phyloP scores from a whole-genome alignment of 106 monocot species.

The Allium cepa region DNA sequence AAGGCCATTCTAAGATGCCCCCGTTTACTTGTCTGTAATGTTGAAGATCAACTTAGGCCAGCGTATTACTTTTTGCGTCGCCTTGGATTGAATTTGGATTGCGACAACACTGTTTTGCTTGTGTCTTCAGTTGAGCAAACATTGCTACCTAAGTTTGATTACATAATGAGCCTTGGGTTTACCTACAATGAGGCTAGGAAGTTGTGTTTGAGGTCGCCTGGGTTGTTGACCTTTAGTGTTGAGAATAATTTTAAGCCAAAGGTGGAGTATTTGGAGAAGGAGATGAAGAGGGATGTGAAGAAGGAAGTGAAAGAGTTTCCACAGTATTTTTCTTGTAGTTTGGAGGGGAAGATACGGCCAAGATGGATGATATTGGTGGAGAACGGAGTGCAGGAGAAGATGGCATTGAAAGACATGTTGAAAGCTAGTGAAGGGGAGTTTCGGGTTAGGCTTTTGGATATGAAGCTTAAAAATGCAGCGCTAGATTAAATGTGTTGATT shows the following conservation, averaged over 20 bases:
- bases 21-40: slow-evolving; percentile 55
- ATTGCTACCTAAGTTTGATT: slow-evolving; percentile 70
- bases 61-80: slow-evolving; percentile 63
- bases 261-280: slow-evolving; percentile 34
- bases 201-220: slow-evolving; percentile 45
- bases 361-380: slow-evolving; percentile 41
- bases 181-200: slow-evolving; percentile 24
- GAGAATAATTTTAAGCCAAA: slow-evolving; percentile 71
- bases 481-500: not conserved
- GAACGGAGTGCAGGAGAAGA: slow-evolving; percentile 13
- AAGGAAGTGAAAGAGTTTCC: slow-evolving; percentile 57
- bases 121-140: slow-evolving; percentile 63
- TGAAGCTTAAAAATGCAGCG: not conserved
- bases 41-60: slow-evolving; percentile 45
- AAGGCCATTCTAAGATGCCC: slow-evolving; percentile 49
- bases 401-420: slow-evolving; percentile 10
- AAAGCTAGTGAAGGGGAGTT: slow-evolving; percentile 19
- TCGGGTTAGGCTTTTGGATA: slow-evolving; percentile 11
- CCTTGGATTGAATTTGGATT: slow-evolving; percentile 45
- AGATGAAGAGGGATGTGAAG: slow-evolving; percentile 42
- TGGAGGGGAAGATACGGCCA: slow-evolving; percentile 61
- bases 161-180: slow-evolving; percentile 39
- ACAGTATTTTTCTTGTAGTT: slow-evolving; percentile 65
- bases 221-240: slow-evolving; percentile 51
- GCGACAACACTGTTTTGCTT: slow-evolving; percentile 49